Evolutionary conservation across 2,329 filamentous ascomycete species (phyloP).

Genomic region (Exophiala sp.): DNA sequence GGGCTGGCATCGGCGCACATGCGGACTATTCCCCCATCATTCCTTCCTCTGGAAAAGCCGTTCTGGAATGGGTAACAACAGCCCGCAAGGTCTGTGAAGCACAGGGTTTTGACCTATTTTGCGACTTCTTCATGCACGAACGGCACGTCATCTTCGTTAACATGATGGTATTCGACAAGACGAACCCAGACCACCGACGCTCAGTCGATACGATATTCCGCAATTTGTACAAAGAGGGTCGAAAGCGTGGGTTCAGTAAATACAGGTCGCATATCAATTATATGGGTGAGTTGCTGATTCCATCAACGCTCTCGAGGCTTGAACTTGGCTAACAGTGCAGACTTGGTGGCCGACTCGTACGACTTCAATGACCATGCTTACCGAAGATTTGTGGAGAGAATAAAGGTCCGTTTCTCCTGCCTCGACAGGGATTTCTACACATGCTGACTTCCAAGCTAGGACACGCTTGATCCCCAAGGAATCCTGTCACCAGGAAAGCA

Average conservation of each 20-base stretch:
- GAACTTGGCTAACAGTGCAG: neutral
- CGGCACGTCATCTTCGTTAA: slow-evolving; percentile 24
- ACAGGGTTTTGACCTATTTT: slow-evolving; percentile 21
- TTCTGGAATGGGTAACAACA: slow-evolving; percentile 18
- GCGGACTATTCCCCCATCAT: slow-evolving; percentile 23
- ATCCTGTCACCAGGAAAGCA: slow-evolving; percentile 48
- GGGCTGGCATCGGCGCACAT: slow-evolving; percentile 18
- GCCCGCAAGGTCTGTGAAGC: slow-evolving; percentile 15
- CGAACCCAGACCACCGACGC: slow-evolving; percentile 12
- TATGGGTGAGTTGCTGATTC: slow-evolving; percentile 11
- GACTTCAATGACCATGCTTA: slow-evolving; percentile 23
- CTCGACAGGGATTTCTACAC: neutral
- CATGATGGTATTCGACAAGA: slow-evolving; percentile 23
- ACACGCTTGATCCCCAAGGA: slow-evolving; percentile 47
- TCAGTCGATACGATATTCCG: slow-evolving; percentile 19
- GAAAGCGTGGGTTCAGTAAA: slow-evolving; percentile 20
- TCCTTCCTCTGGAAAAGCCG: slow-evolving; percentile 17
- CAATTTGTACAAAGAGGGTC: slow-evolving; percentile 12
- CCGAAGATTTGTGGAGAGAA: slow-evolving; percentile 19
- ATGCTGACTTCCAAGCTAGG: slow-evolving; percentile 27
- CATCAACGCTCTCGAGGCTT: neutral
- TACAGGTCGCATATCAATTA: slow-evolving; percentile 23
- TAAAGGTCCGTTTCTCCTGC: slow-evolving; percentile 8
- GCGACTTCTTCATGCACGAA: slow-evolving; percentile 25
- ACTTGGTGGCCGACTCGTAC: slow-evolving; percentile 19